Percentiles rank a stretch among this genome's conserved stretches.
These are phyloP conservation scores for Peronospora destructor DNA, from an alignment of 352 stramenopile genomes.

Conservation along the genomic window DNA sequence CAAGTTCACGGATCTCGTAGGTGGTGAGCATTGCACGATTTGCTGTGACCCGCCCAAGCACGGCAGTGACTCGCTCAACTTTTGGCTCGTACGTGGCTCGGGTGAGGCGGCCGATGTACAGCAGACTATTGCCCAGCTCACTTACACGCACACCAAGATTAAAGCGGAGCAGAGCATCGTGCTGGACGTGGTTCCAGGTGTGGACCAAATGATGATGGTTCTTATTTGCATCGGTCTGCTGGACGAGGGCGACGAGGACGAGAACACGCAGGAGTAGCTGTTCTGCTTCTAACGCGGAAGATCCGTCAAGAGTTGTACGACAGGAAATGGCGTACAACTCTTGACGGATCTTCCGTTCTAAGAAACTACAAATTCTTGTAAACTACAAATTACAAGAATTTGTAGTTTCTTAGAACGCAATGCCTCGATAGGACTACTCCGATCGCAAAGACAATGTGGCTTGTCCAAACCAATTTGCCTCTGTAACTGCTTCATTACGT, in stretches of 20 bases:
- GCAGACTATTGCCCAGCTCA: constrained; percentile 26
- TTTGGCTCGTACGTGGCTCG: constrained; percentile 33
- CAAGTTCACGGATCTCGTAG: constrained; percentile 34
- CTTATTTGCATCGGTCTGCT: constrained; percentile 35
- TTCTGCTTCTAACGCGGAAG: background rate
- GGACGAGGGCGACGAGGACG: constrained; percentile 26
- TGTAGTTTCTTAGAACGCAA: too few species aligned
- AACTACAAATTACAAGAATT: too few species aligned
- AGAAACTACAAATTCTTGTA: too few species aligned
- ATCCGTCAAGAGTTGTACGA: too few species aligned
- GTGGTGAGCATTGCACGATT: constrained; percentile 26
- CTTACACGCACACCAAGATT: constrained; percentile 22
- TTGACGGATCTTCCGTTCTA: too few species aligned
- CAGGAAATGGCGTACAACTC: too few species aligned
- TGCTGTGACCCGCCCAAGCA: constrained; percentile 22
- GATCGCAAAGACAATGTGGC: too few species aligned
- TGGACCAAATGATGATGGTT: constrained; percentile 39
- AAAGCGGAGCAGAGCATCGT: constrained; percentile 20
- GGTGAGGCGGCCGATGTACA: constrained; percentile 23
- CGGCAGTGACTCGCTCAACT: constrained; percentile 20
- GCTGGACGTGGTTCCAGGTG: constrained; percentile 28
- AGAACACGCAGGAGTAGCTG: constrained; percentile 20
- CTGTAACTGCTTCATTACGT: too few species aligned
- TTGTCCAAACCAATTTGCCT: too few species aligned
- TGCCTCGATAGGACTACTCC: too few species aligned